Percentiles rank a stretch among this genome's conserved stretches.
phyloP scores from a whole-genome alignment of 2,329 filamentous ascomycete species.

The Aspergillus brasiliensis region DNA sequence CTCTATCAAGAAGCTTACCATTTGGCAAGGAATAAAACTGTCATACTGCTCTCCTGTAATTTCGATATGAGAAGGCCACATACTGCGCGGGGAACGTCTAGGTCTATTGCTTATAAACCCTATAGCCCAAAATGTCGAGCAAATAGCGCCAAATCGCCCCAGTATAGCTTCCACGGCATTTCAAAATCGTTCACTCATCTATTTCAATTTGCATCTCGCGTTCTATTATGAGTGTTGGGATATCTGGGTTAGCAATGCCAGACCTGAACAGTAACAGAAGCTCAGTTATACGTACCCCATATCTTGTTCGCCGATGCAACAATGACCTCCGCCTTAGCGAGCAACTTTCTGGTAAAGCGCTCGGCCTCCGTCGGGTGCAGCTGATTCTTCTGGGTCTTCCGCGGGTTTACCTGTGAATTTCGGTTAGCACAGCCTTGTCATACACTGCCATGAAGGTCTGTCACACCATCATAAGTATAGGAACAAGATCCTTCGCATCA shows the following conservation, averaged over 20 bases:
- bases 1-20: background rate
- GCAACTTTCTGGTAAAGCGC: slow-evolving; percentile 65
- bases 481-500: slow-evolving; percentile 66
- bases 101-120: background rate
- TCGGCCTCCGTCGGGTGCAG: slow-evolving; percentile 59
- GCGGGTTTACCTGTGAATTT: slow-evolving; percentile 63
- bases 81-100: background rate
- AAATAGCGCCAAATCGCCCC: background rate
- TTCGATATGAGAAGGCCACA: background rate
- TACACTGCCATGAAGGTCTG: background rate
- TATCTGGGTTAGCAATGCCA: slow-evolving; percentile 10
- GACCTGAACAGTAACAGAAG: background rate
- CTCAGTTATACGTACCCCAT: slow-evolving; percentile 54
- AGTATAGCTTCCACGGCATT: background rate
- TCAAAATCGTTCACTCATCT: slow-evolving; percentile 29
- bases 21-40: background rate
- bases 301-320: slow-evolving; percentile 68
- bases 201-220: slow-evolving; percentile 40
- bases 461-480: slow-evolving; percentile 69
- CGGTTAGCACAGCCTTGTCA: background rate
- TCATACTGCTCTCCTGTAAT: background rate
- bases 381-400: slow-evolving; percentile 55
- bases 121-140: background rate
- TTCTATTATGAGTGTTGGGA: slow-evolving; percentile 25
- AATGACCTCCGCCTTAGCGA: slow-evolving; percentile 68